These are phyloP conservation scores for Microsporum audouinii DNA, from an alignment of 2,329 filamentous ascomycete species.

Conservation along the genomic window DNA sequence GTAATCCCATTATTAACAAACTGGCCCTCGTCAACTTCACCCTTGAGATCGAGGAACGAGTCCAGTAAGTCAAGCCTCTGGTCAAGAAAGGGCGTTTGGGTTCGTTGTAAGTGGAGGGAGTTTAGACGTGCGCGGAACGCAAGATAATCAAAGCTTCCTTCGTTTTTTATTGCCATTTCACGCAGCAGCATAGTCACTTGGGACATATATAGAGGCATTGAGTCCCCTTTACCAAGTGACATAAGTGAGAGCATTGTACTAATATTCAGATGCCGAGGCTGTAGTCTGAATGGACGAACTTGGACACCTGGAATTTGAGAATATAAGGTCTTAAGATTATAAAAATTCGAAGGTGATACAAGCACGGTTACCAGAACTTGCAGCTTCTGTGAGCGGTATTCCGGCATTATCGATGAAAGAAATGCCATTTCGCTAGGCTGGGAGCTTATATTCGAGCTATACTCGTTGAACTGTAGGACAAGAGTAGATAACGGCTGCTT, in stretches of 20 bases:
- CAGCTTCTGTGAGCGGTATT: conserved; percentile 9
- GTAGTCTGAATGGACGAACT: conserved; percentile 43
- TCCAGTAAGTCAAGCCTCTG: conserved; percentile 17
- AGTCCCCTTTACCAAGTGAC: conserved; percentile 38
- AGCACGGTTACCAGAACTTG: conserved; percentile 43
- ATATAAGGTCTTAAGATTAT: conserved; percentile 15
- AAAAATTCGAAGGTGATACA: conserved; percentile 43
- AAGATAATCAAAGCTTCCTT: conserved; percentile 40
- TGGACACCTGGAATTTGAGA: conserved; percentile 27
- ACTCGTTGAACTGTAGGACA: conserved; percentile 55
- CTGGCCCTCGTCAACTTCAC: neutral
- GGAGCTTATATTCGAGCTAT: conserved; percentile 39
- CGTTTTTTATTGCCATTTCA: conserved; percentile 39
- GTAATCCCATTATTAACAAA: conserved; percentile 3
- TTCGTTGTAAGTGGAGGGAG: conserved; percentile 5
- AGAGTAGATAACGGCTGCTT: conserved; percentile 47
- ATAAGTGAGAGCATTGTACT: conserved; percentile 50
- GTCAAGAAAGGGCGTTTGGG: conserved; percentile 14
- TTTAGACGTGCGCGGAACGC: conserved; percentile 31
- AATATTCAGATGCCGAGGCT: conserved; percentile 45
- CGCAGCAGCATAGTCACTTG: conserved; percentile 46
- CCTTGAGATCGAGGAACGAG: conserved; percentile 15
- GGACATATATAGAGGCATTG: conserved; percentile 47
- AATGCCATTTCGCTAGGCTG: conserved; percentile 51
- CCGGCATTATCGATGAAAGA: conserved; percentile 31